phyloP scores from a whole-genome alignment of 23 red algal genomes.

The Chondrus crispus region DNA sequence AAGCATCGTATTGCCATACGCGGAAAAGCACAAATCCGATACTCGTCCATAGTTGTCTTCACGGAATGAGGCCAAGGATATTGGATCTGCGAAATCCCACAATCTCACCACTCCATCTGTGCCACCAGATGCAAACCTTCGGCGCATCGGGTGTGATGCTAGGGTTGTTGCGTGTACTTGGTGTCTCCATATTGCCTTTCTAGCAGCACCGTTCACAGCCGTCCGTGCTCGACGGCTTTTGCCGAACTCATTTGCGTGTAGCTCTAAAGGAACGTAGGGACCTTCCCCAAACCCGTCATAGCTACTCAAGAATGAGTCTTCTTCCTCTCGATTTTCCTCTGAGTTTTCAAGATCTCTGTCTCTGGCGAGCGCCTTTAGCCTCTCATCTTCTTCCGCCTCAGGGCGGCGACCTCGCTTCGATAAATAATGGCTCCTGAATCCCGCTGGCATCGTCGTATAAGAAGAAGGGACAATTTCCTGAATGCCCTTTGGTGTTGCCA shows the following conservation, averaged over 20 bases:
- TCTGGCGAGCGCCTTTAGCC: background rate
- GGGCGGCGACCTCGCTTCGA: background rate
- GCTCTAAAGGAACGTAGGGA: slow-evolving; percentile 43
- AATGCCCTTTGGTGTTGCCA: slow-evolving; percentile 61
- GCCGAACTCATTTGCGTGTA: background rate
- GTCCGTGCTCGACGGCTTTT: background rate
- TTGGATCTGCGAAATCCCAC: slow-evolving; percentile 82
- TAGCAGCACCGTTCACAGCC: background rate
- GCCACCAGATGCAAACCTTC: slow-evolving; percentile 79
- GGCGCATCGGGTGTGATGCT: slow-evolving; percentile 71
- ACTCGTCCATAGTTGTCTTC: slow-evolving; percentile 66
- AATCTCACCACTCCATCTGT: slow-evolving; percentile 76
- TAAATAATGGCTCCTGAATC: slow-evolving; percentile 58
- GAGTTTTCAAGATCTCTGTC: slow-evolving; percentile 18
- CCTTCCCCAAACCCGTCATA: slow-evolving; percentile 55
- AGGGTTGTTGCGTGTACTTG: slow-evolving; percentile 57
- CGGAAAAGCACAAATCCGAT: slow-evolving; percentile 63
- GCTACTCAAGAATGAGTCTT: slow-evolving; percentile 38
- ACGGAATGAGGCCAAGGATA: slow-evolving; percentile 63
- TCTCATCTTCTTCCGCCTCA: slow-evolving; percentile 4
- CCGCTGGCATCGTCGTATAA: slow-evolving; percentile 54
- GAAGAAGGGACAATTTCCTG: slow-evolving; percentile 64
- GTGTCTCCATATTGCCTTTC: slow-evolving; percentile 68
- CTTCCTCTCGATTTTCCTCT: slow-evolving; percentile 12
- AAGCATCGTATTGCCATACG: slow-evolving; percentile 73